Evolutionary conservation across 106 monocot genomes (phyloP).

Genomic region (Narthecium ossifragum): DNA sequence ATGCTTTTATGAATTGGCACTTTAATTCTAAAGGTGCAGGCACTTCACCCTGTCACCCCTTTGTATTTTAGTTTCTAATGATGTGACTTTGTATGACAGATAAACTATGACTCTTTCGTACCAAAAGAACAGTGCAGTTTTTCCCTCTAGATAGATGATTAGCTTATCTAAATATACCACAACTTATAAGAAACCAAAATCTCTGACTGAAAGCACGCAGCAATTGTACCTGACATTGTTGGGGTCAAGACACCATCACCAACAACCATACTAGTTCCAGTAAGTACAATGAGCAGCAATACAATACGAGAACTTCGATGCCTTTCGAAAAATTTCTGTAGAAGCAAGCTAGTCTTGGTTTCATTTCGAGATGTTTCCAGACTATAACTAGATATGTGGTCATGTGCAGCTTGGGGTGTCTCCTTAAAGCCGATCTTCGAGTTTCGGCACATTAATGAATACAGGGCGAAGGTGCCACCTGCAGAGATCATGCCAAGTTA

Average conservation of each 20-base stretch:
- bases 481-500: background rate
- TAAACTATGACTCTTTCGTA: background rate
- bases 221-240: constrained; percentile 64
- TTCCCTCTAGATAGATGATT: background rate
- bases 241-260: constrained; percentile 81
- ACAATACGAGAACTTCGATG: constrained; percentile 37
- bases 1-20: background rate
- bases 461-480: constrained; percentile 91
- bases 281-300: constrained; percentile 59
- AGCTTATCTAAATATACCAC: too few species aligned
- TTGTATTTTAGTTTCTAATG: too few species aligned
- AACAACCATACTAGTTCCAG: constrained; percentile 76
- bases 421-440: constrained; percentile 56
- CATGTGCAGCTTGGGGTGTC: constrained; percentile 9
- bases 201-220: background rate
- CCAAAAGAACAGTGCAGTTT: background rate
- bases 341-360: constrained; percentile 33
- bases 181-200: too few species aligned
- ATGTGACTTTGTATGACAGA: background rate
- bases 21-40: background rate
- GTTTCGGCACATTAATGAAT: constrained; percentile 66
- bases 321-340: constrained; percentile 63
- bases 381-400: constrained; percentile 20
- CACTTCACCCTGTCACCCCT: too few species aligned
- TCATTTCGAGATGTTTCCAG: constrained; percentile 19